Evolutionary conservation across 2,329 filamentous ascomycete genomes (phyloP), one percentile per base, ranked within the genome.

Genomic region (Pseudofabraea citricarpa): DNA sequence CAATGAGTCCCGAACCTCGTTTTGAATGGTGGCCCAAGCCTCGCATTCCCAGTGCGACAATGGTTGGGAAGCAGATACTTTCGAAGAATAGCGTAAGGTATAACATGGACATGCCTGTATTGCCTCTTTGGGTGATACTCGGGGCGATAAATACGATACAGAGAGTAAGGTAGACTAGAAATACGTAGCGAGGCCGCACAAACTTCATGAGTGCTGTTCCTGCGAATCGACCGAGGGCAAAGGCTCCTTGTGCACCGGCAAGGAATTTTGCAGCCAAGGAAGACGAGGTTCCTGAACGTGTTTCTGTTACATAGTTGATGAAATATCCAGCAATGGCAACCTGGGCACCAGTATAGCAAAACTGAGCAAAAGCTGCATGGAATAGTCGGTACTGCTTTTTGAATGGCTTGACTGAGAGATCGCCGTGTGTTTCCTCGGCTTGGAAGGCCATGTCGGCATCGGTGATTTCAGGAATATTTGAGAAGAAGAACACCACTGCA

Each of bases 331-430:
- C 71, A 21, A 76, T 68, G 2, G 69, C 74, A 5, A 76, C 69
- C 57, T 82, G 77, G 0, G 77, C 73, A 6, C 79, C 79, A 1
- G 77, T 75, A 53, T 83, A 83, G 60, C 75, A 81, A 63, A 82
- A 83, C 54, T 83, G 79, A 0, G 77, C 71, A 52, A 71, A 74
- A 0, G 79, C 72, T 21, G 76, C 79, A 42, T 78, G 70, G 64
- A 83, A 81, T 2, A 84, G 68, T 35, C 74, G 75, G 57, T 75
- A 76, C 59, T 83, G 78, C 51, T 75, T 78, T 41, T 59, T 57
- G 53, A 83, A 71, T 0, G 77, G 75, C 43, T 73, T 69, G 20
- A 67, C 59, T 41, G 72, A 74, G 35, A 53, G 48, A 29, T 62
- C 62, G n/a, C 57, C 60, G 32, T 64, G 62, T 3, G 56, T 60